phyloP scores from a whole-genome alignment of 345 rosid species.

The Chamaenerion angustifolium region DNA sequence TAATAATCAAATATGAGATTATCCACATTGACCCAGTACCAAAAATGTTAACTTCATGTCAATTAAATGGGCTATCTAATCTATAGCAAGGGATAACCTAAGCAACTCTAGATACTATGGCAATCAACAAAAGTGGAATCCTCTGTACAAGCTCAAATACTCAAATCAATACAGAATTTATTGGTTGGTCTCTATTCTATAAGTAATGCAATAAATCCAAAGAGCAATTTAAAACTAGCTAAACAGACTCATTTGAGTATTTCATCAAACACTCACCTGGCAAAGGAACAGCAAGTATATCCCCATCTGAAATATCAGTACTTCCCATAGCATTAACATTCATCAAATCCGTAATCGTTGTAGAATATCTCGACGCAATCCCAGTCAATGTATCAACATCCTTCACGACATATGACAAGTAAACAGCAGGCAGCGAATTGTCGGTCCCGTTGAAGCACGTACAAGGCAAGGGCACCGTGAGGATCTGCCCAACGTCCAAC shows the following conservation, averaged over 20 bases:
- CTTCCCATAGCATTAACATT: conserved; percentile 94
- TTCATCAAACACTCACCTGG: conserved; percentile 28
- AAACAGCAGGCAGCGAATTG: conserved; percentile 64
- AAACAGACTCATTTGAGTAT: neutral
- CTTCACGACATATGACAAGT: conserved; percentile 71
- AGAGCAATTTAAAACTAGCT: neutral
- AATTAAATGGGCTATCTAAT: too few relatives aligned
- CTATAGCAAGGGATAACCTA: too few relatives aligned
- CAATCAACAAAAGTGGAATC: too few relatives aligned
- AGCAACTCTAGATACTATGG: too few relatives aligned
- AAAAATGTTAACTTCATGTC: too few relatives aligned
- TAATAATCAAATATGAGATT: too few relatives aligned
- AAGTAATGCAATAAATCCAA: neutral
- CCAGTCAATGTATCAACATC: conserved; percentile 51
- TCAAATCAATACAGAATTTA: neutral
- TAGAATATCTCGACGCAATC: conserved; percentile 55
- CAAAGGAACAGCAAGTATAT: conserved; percentile 77
- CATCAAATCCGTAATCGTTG: conserved; percentile 78
- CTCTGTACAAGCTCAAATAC: neutral
- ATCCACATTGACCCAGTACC: too few relatives aligned
- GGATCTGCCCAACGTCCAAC: conserved; percentile 58
- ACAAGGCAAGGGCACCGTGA: conserved; percentile 79
- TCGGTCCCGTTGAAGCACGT: conserved; percentile 88
- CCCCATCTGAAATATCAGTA: conserved; percentile 48
- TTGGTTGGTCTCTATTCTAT: neutral